phyloP scores from a whole-genome alignment of 306 rosid species.

The Fagus sylvatica region DNA sequence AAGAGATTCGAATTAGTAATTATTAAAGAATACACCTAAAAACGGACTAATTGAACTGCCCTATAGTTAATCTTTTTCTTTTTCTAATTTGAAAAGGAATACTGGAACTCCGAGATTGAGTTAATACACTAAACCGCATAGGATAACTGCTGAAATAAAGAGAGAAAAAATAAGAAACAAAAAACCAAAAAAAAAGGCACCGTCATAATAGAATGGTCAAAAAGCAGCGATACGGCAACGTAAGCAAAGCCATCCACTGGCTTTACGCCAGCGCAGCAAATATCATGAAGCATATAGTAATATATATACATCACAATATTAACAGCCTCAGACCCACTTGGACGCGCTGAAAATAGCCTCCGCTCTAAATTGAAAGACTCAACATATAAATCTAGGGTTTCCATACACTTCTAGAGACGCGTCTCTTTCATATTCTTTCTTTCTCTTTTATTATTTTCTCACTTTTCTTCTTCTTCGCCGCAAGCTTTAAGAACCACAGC shows the following conservation, averaged over 20 bases:
- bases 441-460: not conserved
- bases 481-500: not conserved
- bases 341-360: not conserved
- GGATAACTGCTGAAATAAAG: not conserved
- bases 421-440: not conserved
- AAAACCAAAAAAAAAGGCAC: not conserved
- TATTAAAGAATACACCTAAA: too few relatives aligned
- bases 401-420: not conserved
- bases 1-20: too few relatives aligned
- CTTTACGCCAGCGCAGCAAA: not conserved
- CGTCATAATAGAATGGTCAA: too few relatives aligned
- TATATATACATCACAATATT: not conserved
- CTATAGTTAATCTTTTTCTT: too few relatives aligned
- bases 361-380: not conserved
- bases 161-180: not conserved
- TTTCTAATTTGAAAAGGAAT: too few relatives aligned
- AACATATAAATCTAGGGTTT: slow-evolving; percentile 1
- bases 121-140: too few relatives aligned
- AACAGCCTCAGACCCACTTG: not conserved
- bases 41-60: too few relatives aligned
- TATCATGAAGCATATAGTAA: not conserved
- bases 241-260: not conserved
- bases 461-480: not conserved
- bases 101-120: too few relatives aligned
- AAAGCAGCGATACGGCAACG: not conserved